Percentiles rank a stretch among this genome's conserved stretches.
phyloP scores from a whole-genome alignment of 768 basidiomycete genomes.

The Boletus reticulatus region DNA sequence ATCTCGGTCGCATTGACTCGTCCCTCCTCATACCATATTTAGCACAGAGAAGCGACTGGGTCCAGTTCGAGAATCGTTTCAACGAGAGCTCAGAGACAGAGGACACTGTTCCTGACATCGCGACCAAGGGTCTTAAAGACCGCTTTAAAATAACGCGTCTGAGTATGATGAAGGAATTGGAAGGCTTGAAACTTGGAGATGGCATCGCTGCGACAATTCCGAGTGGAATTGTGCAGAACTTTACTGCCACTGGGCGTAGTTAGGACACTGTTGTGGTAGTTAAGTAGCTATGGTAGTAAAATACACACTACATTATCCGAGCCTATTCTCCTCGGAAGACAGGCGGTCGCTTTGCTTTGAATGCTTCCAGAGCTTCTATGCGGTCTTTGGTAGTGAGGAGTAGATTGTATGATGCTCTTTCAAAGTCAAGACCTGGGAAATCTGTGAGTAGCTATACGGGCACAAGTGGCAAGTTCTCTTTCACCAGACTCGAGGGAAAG shows the following conservation, averaged over 20 bases:
- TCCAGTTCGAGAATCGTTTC: conserved; percentile 79
- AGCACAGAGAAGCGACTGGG: conserved; percentile 88
- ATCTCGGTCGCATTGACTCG: conserved; percentile 89
- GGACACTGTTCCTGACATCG: conserved; percentile 39
- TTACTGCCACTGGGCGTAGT: conserved; percentile 46
- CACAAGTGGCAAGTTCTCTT: neutral
- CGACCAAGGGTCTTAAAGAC: conserved; percentile 51
- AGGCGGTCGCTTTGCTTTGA: conserved; percentile 79
- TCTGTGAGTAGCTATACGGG: neutral
- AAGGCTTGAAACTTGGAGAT: conserved; percentile 60
- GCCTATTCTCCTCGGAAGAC: conserved; percentile 75
- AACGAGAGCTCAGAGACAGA: conserved; percentile 52
- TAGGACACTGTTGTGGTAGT: conserved; percentile 28
- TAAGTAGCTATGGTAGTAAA: neutral
- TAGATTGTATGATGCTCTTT: conserved; percentile 80
- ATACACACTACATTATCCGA: conserved; percentile 1
- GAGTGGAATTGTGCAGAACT: conserved; percentile 53
- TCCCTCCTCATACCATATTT: conserved; percentile 88
- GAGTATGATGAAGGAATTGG: conserved; percentile 83
- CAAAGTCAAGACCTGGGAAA: conserved; percentile 80
- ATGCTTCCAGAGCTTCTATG: conserved; percentile 80
- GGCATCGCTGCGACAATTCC: conserved; percentile 59
- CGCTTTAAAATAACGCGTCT: conserved; percentile 64
- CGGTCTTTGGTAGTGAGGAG: conserved; percentile 76
- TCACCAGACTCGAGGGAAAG: conserved; percentile 73